phyloP scores from a whole-genome alignment of 164 flowering plant genomes.

The Piper betle region DNA sequence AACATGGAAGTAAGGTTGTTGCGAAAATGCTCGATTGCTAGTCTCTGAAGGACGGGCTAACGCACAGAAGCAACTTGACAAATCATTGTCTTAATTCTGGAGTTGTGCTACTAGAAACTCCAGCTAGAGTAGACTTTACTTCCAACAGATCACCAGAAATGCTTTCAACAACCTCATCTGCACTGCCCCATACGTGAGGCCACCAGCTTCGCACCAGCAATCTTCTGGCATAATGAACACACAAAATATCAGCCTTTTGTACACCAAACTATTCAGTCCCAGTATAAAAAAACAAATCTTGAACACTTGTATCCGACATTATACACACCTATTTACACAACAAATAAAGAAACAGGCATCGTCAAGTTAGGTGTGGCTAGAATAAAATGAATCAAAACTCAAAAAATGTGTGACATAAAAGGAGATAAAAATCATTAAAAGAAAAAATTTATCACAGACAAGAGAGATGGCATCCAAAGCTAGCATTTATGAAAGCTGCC shows the following conservation, averaged over 20 bases:
- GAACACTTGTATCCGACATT: not conserved
- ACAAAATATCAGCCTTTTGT: not conserved
- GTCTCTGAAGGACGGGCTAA: conserved; percentile 10
- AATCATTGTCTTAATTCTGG: conserved; percentile 41
- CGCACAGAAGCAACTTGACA: conserved; percentile 35
- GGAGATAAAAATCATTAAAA: not conserved
- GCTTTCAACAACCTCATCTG: conserved; percentile 41
- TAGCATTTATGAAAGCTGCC: too few species aligned
- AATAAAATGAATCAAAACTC: not conserved
- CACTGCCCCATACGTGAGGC: conserved; percentile 79
- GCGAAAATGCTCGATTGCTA: too few species aligned
- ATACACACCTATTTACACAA: not conserved
- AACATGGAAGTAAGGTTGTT: too few species aligned
- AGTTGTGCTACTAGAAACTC: conserved; percentile 28
- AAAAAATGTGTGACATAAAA: not conserved
- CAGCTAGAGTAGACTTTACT: conserved; percentile 39
- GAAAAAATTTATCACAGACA: not conserved
- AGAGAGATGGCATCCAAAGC: too few species aligned
- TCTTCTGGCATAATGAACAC: conserved; percentile 37
- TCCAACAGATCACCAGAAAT: conserved; percentile 48
- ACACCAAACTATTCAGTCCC: not conserved
- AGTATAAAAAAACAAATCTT: not conserved
- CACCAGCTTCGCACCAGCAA: conserved; percentile 64
- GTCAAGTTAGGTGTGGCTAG: not conserved
- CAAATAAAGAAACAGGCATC: not conserved